Evolutionary conservation across 305 asterid genomes (phyloP), one percentile per base, ranked within the genome.

Genomic region (Striga hermonthica): DNA sequence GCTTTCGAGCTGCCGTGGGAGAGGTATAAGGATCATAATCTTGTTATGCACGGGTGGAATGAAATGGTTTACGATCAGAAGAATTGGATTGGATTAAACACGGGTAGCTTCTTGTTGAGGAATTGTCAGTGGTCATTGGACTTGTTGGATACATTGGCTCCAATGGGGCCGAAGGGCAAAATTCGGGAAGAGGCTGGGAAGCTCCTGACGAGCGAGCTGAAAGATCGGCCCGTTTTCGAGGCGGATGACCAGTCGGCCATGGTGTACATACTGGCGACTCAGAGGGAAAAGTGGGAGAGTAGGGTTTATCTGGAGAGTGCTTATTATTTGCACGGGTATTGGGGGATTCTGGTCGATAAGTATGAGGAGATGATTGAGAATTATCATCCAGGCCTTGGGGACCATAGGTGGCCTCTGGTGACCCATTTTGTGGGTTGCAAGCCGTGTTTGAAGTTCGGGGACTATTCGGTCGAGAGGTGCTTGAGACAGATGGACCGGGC

Each of bases 361-460:
- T 90, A 79, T 5, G 97, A 90, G 79, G 97, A 90, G 65, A 87
- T 87, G 95, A 85, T 90, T 9, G 94, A 87, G 68, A 85, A 73
- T 74, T 81, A 80, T 64, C 95, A 86, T 55, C 96, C 96, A 0
- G 96, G 96, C 4, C 76, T 83, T 6, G 97, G 97, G 3, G 95
- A 90, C 74, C 87, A 87, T 41, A 63, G 97, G 38, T 90, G 97
- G 97, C 97, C 97, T 0, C 81, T 90, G n/a, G 91, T 90, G 7
- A 90, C 97, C 66, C 95, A 87, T 76, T 87, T 90, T 78, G 95
- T 90, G 67, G 97, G 97, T 36, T 90, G 97, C 78, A 90, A 90
- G 74, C 97, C 95, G 14, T 90, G 97, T 79, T 91, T 82, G 48
- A 89, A 83, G 67, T 82, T 84, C 37, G 87, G 91, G 11, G 97